These are phyloP conservation scores for Silybum marianum DNA, from an alignment of 129 eudicot species.

Conservation along the genomic window DNA sequence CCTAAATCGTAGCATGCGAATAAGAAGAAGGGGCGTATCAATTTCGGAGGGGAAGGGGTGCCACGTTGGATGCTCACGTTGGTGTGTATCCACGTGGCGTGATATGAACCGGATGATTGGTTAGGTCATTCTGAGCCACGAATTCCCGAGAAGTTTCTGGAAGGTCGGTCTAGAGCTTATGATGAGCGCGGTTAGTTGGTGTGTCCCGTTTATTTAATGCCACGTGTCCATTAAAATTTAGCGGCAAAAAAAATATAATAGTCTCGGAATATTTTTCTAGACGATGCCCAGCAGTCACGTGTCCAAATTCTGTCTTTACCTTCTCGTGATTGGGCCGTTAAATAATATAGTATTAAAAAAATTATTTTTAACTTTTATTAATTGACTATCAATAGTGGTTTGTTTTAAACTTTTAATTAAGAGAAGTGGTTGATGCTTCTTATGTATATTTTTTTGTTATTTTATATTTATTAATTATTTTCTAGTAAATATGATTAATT, in stretches of 20 bases:
- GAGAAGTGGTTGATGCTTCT: no score
- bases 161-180: slow-evolving; percentile 41
- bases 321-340: not conserved
- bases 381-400: no score
- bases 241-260: not conserved
- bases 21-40: slow-evolving; percentile 55
- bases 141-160: slow-evolving; percentile 71
- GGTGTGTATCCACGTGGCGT: slow-evolving; percentile 59
- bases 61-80: slow-evolving; percentile 80
- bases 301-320: not conserved
- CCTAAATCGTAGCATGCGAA: slow-evolving; percentile 36
- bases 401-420: no score
- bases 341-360: not conserved
- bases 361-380: no score
- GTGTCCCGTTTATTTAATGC: slow-evolving; percentile 14
- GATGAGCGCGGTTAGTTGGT: slow-evolving; percentile 17
- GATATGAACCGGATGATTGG: slow-evolving; percentile 44
- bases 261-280: not conserved
- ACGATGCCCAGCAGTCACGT: not conserved
- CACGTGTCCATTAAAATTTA: slow-evolving; percentile 30
- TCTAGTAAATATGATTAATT: no score
- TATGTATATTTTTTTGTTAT: no score
- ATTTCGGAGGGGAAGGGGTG: slow-evolving; percentile 43
- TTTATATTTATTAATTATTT: no score
- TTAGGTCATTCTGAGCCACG: slow-evolving; percentile 55